Evolutionary conservation across 2,329 filamentous ascomycete genomes (phyloP).

Genomic region (Rasamsonia emersonii): DNA sequence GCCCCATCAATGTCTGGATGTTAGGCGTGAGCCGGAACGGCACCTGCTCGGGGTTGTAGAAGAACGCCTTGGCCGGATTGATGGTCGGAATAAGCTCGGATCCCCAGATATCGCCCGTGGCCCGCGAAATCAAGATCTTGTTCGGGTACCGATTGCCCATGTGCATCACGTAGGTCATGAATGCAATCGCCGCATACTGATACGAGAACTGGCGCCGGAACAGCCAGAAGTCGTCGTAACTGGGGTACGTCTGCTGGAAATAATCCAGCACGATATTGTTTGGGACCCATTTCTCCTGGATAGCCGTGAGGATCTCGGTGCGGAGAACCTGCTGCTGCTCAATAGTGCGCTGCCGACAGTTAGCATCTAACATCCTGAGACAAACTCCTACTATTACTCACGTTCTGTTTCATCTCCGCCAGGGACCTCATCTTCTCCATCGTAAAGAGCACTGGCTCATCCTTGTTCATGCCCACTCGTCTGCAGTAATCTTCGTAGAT

Average conservation of each 20-base stretch:
- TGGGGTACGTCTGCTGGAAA: constrained; percentile 79
- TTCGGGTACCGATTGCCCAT: constrained; percentile 94
- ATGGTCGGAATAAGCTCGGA: constrained; percentile 89
- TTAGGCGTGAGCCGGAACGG: constrained; percentile 97
- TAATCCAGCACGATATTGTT: constrained; percentile 75
- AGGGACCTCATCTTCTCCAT: constrained; percentile 86
- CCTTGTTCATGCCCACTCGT: constrained; percentile 77
- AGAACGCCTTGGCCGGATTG: constrained; percentile 73
- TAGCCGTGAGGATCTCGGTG: constrained; percentile 86
- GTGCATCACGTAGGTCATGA: constrained; percentile 97
- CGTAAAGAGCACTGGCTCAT: constrained; percentile 88
- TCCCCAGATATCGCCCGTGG: constrained; percentile 90
- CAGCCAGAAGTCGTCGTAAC: constrained; percentile 92
- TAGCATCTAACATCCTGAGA: constrained; percentile 13
- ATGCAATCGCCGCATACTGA: constrained; percentile 87
- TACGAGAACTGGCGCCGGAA: constrained; percentile 97
- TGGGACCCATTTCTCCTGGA: constrained; percentile 89
- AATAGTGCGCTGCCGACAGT: constrained; percentile 34
- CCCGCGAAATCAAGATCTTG: constrained; percentile 85
- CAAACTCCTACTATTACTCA: constrained; percentile 19
- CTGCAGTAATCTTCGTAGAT: constrained; percentile 96
- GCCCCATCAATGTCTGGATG: constrained; percentile 90
- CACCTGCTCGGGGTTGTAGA: constrained; percentile 91
- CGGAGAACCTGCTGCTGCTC: constrained; percentile 66
- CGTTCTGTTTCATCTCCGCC: constrained; percentile 56